These are phyloP conservation scores for Pisolithus orientalis DNA, from an alignment of 768 basidiomycete genomes.

Conservation along the genomic window DNA sequence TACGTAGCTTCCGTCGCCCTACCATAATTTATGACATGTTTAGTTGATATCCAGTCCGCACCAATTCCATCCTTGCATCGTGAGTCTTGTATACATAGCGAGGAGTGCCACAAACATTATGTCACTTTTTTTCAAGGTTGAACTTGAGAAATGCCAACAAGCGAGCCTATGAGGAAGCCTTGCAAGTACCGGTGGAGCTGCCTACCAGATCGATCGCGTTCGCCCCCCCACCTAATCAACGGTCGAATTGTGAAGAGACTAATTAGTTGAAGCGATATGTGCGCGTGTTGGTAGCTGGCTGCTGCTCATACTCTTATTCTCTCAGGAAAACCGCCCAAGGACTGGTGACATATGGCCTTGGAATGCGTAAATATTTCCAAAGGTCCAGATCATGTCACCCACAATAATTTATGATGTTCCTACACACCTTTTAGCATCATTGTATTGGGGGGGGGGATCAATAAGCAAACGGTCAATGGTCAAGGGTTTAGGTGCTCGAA, in stretches of 20 bases:
- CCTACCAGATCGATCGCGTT: constrained; percentile 16
- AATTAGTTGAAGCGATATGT: neutral
- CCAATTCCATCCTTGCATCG: constrained; percentile 26
- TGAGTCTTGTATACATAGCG: constrained; percentile 1
- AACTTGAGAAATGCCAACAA: constrained; percentile 21
- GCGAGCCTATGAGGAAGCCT: constrained; percentile 6
- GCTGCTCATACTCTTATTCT: neutral
- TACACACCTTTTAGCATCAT: too few relatives aligned
- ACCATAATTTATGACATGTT: neutral
- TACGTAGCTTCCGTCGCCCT: constrained; percentile 7
- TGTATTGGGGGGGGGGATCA: too few relatives aligned
- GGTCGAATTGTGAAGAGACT: neutral
- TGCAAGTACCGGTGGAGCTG: constrained; percentile 4
- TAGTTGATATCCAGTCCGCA: constrained; percentile 14
- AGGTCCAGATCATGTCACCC: neutral
- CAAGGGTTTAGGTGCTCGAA: too few relatives aligned
- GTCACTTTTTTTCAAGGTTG: constrained; percentile 6
- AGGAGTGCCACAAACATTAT: too few relatives aligned
- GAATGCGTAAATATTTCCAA: neutral
- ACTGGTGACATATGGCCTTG: constrained; percentile 12
- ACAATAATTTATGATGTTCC: neutral
- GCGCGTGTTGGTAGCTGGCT: neutral
- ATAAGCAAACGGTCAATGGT: too few relatives aligned
- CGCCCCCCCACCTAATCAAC: constrained; percentile 12
- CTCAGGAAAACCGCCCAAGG: constrained; percentile 1